Evolutionary conservation across 1,284 basidiomycete genomes (phyloP).

Genomic region (Fomes fomentarius): DNA sequence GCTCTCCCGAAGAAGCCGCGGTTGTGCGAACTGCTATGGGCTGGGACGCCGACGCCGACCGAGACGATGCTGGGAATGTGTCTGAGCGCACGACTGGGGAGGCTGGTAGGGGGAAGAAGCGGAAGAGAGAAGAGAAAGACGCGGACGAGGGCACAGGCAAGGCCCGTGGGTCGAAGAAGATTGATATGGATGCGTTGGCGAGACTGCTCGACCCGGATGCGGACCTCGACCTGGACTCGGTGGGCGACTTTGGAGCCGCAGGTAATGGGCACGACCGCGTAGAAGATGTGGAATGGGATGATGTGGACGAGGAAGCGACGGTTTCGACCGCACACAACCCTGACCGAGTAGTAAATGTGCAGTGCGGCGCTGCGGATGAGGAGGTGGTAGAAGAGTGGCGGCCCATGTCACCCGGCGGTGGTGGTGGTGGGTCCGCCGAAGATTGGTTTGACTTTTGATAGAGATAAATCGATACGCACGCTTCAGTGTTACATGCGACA

Average conservation of each 20-base stretch:
- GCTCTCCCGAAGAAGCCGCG: conserved; percentile 39
- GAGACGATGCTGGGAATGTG: background rate
- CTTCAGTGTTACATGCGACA: no score
- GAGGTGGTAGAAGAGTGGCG: conserved; percentile 44
- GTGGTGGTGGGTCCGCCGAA: conserved; percentile 26
- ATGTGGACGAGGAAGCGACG: conserved; percentile 13
- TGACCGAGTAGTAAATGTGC: no score
- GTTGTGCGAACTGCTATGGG: conserved; percentile 38
- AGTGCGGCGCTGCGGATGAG: background rate
- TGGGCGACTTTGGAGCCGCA: background rate
- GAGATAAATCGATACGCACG: no score
- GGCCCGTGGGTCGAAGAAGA: conserved; percentile 31
- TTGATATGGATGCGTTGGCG: conserved; percentile 43
- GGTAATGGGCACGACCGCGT: background rate
- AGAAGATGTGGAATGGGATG: conserved; percentile 9
- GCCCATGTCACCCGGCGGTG: conserved; percentile 37
- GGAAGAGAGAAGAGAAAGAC: conserved; percentile 4
- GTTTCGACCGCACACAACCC: background rate
- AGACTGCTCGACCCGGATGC: conserved; percentile 34
- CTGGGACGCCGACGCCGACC: conserved; percentile 31
- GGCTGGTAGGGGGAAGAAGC: conserved; percentile 14
- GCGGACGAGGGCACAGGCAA: conserved; percentile 5
- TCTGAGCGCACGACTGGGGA: background rate
- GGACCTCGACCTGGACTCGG: conserved; percentile 2
- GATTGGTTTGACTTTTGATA: conserved; percentile 33